Evolutionary conservation across 1,284 basidiomycete species (phyloP).

Genomic region (Cerioporus squamosus): DNA sequence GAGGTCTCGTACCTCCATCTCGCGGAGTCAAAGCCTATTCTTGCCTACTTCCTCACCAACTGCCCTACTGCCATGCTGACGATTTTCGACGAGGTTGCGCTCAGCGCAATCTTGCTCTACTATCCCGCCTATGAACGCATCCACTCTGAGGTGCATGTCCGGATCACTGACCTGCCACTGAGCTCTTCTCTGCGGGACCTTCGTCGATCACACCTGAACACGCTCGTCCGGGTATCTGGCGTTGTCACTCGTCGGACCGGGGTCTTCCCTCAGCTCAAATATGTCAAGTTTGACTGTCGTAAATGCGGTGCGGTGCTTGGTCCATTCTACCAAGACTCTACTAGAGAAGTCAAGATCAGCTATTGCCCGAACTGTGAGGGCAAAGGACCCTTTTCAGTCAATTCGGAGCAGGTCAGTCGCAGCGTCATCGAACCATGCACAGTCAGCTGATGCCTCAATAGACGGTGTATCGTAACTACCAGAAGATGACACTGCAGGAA

Average conservation of each 20-base stretch:
- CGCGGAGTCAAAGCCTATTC: conserved; percentile 87
- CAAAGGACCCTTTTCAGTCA: conserved; percentile 95
- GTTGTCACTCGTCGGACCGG: conserved; percentile 98
- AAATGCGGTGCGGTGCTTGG: conserved; percentile 93
- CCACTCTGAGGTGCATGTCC: conserved; percentile 97
- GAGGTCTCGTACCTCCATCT: conserved; percentile 97
- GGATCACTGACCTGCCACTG: conserved; percentile 93
- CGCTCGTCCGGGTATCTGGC: conserved; percentile 92
- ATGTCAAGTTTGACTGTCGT: conserved; percentile 97
- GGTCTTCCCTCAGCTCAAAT: conserved; percentile 98
- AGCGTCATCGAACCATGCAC: background rate
- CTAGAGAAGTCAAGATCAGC: conserved; percentile 92
- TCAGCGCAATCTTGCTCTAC: conserved; percentile 93
- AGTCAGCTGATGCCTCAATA: conserved; percentile 36
- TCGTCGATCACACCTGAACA: conserved; percentile 91
- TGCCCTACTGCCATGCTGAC: conserved; percentile 91
- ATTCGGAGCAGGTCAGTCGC: conserved; percentile 84
- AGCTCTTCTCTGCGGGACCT: conserved; percentile 92
- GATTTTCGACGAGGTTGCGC: conserved; percentile 95
- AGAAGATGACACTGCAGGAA: conserved; percentile 98
- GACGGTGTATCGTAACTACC: conserved; percentile 99
- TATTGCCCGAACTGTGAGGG: conserved; percentile 95
- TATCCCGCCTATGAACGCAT: conserved; percentile 97
- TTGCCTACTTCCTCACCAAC: conserved; percentile 97
- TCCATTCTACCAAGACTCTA: conserved; percentile 97